Conservation (phyloP, 805 yeast species). For the Dipodascus albidus region DNA sequence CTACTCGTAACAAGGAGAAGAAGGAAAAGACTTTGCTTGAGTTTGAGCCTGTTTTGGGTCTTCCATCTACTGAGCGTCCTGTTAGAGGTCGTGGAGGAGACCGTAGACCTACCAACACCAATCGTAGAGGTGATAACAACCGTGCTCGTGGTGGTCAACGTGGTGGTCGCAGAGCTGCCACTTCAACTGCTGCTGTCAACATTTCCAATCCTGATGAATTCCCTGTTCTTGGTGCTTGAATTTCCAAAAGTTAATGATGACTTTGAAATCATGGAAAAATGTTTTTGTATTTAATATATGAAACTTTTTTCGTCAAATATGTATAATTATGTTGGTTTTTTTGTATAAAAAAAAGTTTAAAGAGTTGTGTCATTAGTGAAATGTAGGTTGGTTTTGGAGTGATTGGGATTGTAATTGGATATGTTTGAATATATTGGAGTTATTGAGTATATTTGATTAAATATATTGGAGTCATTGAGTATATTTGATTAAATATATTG, state of each 20-base stretch:
- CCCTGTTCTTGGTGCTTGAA: slow-evolving; percentile 20
- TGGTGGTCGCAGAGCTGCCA: slow-evolving; percentile 18
- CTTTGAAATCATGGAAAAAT: neutral
- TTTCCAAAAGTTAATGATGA: neutral
- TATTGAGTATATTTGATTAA: no score
- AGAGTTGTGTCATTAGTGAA: neutral
- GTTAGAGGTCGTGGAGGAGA: slow-evolving; percentile 23
- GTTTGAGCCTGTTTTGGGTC: slow-evolving; percentile 58
- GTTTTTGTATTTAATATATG: neutral
- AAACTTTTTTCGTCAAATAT: neutral
- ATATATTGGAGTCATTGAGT: no score
- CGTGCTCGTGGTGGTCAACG: slow-evolving; percentile 25
- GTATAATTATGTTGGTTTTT: neutral
- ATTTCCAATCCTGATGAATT: slow-evolving; percentile 16
- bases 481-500: no score
- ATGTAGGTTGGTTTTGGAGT: no score
- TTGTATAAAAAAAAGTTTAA: neutral
- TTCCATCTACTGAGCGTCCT: slow-evolving; percentile 24
- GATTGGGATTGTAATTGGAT: no score
- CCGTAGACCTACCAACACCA: slow-evolving; percentile 15
- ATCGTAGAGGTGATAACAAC: slow-evolving; percentile 13
- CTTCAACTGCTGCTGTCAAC: slow-evolving; percentile 14
- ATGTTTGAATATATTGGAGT: no score
- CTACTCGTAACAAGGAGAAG: slow-evolving; percentile 55
- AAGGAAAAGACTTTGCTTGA: slow-evolving; percentile 77